A percentile compares a stretch with the other conserved stretches of the same genome.
Evolutionary conservation across 2,329 filamentous ascomycete species (phyloP).

Genomic region (Lasiodiplodia citricola): DNA sequence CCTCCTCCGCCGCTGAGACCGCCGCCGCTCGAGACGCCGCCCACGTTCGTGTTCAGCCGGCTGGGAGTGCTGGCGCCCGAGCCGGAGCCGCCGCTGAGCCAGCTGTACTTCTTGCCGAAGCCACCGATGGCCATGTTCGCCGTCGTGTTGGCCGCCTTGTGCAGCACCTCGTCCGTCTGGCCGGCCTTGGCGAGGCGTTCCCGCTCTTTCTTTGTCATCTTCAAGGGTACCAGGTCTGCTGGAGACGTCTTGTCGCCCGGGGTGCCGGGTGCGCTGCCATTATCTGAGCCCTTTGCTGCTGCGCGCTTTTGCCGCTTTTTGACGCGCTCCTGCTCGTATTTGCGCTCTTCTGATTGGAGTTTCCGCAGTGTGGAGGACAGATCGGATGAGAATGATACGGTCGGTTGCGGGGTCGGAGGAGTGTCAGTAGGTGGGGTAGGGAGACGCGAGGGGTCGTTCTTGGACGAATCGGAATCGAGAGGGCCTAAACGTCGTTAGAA

Average conservation of each 20-base stretch:
- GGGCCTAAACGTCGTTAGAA: slow-evolving; percentile 47
- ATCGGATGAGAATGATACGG: slow-evolving; percentile 61
- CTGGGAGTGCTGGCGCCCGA: slow-evolving; percentile 41
- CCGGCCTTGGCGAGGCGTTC: slow-evolving; percentile 76
- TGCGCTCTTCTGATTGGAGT: slow-evolving; percentile 14
- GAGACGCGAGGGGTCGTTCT: slow-evolving; percentile 43
- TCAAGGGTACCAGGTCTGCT: slow-evolving; percentile 39
- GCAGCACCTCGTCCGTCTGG: slow-evolving; percentile 76
- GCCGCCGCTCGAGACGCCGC: slow-evolving; percentile 18
- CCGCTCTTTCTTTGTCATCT: slow-evolving; percentile 85
- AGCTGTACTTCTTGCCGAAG: slow-evolving; percentile 73
- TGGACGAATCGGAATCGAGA: slow-evolving; percentile 19
- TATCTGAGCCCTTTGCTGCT: slow-evolving; percentile 32
- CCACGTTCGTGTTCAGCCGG: slow-evolving; percentile 34
- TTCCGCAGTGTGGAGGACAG: slow-evolving; percentile 73
- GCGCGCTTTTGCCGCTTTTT: slow-evolving; percentile 51
- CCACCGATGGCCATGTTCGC: slow-evolving; percentile 76
- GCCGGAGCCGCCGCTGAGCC: slow-evolving; percentile 65
- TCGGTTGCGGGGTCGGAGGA: slow-evolving; percentile 55
- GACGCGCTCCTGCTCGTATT: slow-evolving; percentile 48
- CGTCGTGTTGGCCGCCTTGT: slow-evolving; percentile 82
- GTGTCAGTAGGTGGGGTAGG: slow-evolving; percentile 55
- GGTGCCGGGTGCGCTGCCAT: slow-evolving; percentile 34
- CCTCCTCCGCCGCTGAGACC: neutral
- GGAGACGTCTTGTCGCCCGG: slow-evolving; percentile 34